phyloP scores from a whole-genome alignment of 257 asterid species.

The Gentiana macrophylla region DNA sequence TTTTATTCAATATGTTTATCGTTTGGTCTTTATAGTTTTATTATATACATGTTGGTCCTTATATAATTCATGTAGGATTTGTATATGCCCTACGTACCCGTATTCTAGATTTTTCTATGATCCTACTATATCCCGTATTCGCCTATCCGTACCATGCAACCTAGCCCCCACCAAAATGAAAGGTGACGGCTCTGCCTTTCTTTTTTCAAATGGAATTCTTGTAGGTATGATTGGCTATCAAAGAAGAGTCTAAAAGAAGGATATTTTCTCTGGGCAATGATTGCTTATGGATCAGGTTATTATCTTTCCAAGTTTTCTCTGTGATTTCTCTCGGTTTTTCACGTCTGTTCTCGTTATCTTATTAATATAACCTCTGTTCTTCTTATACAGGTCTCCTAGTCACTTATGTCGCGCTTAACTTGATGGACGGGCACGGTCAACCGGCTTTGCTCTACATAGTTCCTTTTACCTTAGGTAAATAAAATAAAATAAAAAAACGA shows the following conservation, averaged over 20 bases:
- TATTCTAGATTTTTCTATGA: too few relatives aligned
- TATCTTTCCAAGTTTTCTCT: constrained; percentile 3
- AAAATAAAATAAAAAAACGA: background rate
- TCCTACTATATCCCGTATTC: too few relatives aligned
- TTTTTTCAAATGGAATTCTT: constrained; percentile 9
- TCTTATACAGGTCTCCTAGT: constrained; percentile 62
- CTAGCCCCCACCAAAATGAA: too few relatives aligned
- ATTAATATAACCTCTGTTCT: background rate
- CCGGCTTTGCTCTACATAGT: constrained; percentile 90
- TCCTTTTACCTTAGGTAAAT: constrained; percentile 71
- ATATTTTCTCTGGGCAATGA: constrained; percentile 81
- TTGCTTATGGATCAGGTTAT: constrained; percentile 81
- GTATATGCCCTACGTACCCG: too few relatives aligned
- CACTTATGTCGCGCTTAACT: constrained; percentile 64
- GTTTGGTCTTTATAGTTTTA: too few relatives aligned
- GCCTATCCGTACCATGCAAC: too few relatives aligned
- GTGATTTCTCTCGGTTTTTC: background rate
- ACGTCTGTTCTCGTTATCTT: too few relatives aligned
- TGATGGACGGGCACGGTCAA: constrained; percentile 97
- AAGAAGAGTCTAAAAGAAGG: constrained; percentile 64
- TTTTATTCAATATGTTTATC: too few relatives aligned
- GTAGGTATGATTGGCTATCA: constrained; percentile 90
- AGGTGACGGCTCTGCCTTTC: background rate
- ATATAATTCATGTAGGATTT: too few relatives aligned
- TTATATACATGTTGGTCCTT: too few relatives aligned